Conservation (phyloP, 148 eudicot species). For the Heliosperma pusillum region DNA sequence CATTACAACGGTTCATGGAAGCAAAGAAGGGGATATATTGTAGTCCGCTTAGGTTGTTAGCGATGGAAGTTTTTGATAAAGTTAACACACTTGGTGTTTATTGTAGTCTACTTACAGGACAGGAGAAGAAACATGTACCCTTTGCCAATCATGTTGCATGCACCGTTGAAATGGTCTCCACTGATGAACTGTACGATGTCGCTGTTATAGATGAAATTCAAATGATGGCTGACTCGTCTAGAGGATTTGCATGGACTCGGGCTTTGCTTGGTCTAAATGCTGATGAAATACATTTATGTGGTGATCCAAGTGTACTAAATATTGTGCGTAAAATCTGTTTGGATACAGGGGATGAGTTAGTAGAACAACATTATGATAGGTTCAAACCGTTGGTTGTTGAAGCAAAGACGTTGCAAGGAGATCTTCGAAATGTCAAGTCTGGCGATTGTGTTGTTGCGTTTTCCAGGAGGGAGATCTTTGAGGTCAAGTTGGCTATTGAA, state of each 20-base stretch:
- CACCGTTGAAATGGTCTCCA: constrained; percentile 95
- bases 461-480: constrained; percentile 97
- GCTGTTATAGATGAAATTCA: constrained; percentile 98
- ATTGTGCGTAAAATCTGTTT: constrained; percentile 73
- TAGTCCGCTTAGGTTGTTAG: constrained; percentile 94
- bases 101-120: constrained; percentile 90
- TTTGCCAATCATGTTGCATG: constrained; percentile 86
- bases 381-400: constrained; percentile 93
- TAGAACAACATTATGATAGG: constrained; percentile 76
- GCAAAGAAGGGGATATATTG: constrained; percentile 90
- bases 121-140: constrained; percentile 80
- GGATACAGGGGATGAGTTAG: constrained; percentile 85
- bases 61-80: constrained; percentile 96
- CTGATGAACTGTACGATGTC: constrained; percentile 79
- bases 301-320: constrained; percentile 89
- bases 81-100: constrained; percentile 81
- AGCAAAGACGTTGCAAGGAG: constrained; percentile 86
- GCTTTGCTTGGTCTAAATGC: constrained; percentile 92
- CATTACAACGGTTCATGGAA: constrained; percentile 84
- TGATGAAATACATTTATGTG: constrained; percentile 95
- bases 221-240: constrained; percentile 74
- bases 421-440: constrained; percentile 70
- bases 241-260: constrained; percentile 98
- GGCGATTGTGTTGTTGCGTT: constrained; percentile 99
- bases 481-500: constrained; percentile 87